phyloP scores from a whole-genome alignment of 257 asterid species.

The Plantago elongata region DNA sequence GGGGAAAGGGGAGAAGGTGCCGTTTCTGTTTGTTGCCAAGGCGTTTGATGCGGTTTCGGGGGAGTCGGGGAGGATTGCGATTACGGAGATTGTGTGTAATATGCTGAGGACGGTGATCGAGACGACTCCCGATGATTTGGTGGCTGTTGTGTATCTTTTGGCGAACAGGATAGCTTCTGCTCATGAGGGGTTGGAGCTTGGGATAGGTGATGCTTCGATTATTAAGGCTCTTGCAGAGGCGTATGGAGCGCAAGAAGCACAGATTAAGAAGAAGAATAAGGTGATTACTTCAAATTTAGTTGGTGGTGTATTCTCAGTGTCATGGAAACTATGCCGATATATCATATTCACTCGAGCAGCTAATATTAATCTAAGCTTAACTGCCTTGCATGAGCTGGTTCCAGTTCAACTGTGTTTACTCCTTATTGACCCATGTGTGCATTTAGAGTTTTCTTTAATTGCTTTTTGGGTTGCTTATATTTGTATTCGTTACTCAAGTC shows the following conservation, averaged over 20 bases:
- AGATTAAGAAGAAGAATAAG: constrained; percentile 68
- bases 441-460: background rate
- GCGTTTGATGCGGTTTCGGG: constrained; percentile 66
- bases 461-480: background rate
- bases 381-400: too few relatives aligned
- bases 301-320: constrained; percentile 3
- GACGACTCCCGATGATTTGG: constrained; percentile 70
- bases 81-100: constrained; percentile 81
- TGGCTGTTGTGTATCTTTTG: constrained; percentile 70
- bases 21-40: constrained; percentile 87
- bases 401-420: background rate
- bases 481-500: background rate
- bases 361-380: too few relatives aligned
- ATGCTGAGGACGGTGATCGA: constrained; percentile 87
- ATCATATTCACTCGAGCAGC: too few relatives aligned
- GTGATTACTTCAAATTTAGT: constrained; percentile 26
- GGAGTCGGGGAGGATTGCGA: constrained; percentile 79
- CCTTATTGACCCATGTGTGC: background rate
- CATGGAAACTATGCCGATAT: background rate
- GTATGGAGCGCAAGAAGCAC: constrained; percentile 79
- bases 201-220: constrained; percentile 81
- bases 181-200: constrained; percentile 93
- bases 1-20: constrained; percentile 75
- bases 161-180: constrained; percentile 76
- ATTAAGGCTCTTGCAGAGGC: constrained; percentile 92